Percentiles rank a stretch among this genome's conserved stretches.
Evolutionary conservation across 2,329 filamentous ascomycete species (phyloP).

Genomic region (Pseudohalonectria lignicola): DNA sequence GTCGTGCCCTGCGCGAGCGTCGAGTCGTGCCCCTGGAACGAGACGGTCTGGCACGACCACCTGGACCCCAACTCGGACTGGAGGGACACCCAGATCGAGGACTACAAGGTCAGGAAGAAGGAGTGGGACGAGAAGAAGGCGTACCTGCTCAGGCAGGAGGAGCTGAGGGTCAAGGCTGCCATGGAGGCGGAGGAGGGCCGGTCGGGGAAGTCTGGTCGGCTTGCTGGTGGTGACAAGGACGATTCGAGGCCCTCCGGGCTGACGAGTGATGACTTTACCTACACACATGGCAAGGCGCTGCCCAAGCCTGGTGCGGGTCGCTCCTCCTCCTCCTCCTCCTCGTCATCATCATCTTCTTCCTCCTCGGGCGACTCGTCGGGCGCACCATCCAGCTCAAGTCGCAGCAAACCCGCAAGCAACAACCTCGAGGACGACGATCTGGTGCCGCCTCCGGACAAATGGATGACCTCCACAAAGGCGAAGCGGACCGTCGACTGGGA

Average conservation of each 20-base stretch:
- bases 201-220: background rate
- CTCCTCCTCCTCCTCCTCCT: background rate
- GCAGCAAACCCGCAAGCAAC: background rate
- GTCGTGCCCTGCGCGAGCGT: slow-evolving; percentile 36
- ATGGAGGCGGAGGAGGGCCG: slow-evolving; percentile 6
- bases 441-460: background rate
- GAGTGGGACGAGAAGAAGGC: slow-evolving; percentile 24
- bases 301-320: background rate
- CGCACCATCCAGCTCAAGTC: too few species aligned
- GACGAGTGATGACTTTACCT: slow-evolving; percentile 1
- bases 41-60: slow-evolving; percentile 34
- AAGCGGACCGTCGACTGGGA: background rate
- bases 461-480: background rate
- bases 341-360: background rate
- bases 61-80: slow-evolving; percentile 34
- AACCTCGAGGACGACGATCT: background rate
- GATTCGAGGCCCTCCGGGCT: background rate
- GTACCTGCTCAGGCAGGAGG: slow-evolving; percentile 11
- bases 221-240: background rate
- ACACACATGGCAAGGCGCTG: slow-evolving; percentile 1
- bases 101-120: slow-evolving; percentile 27
- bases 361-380: too few species aligned
- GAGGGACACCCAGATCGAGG: slow-evolving; percentile 29
- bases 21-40: slow-evolving; percentile 39
- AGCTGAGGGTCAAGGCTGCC: slow-evolving; percentile 10